Percentiles rank a stretch among this genome's conserved stretches.
Conservation (phyloP, 2,329 filamentous ascomycete species). For the Aspergillus candidus region DNA sequence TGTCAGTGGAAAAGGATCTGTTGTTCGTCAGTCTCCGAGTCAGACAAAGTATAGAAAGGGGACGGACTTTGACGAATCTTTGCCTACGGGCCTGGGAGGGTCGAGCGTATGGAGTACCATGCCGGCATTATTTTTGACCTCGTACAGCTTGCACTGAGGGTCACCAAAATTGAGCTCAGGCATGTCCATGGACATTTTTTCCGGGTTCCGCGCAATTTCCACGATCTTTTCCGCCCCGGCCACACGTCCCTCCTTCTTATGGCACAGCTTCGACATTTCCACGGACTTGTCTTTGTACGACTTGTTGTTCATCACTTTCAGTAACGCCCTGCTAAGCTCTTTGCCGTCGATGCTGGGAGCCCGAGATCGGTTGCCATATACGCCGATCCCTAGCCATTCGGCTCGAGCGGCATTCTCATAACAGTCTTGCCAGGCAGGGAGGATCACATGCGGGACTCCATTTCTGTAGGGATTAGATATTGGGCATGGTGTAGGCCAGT, state of each 20-base stretch:
- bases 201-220: slow-evolving; percentile 13
- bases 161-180: slow-evolving; percentile 11
- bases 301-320: slow-evolving; percentile 15
- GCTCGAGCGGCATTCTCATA: slow-evolving; percentile 40
- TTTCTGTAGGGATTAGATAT: slow-evolving; percentile 19
- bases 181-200: slow-evolving; percentile 13
- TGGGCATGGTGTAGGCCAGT: not conserved
- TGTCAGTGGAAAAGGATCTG: slow-evolving; percentile 8
- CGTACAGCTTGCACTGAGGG: slow-evolving; percentile 5
- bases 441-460: slow-evolving; percentile 40
- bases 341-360: slow-evolving; percentile 27
- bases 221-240: slow-evolving; percentile 17
- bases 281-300: slow-evolving; percentile 15
- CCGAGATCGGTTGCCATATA: slow-evolving; percentile 30
- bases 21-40: not conserved
- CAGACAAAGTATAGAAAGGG: not conserved
- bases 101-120: slow-evolving; percentile 6
- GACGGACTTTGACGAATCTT: slow-evolving; percentile 8
- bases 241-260: slow-evolving; percentile 16
- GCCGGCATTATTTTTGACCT: slow-evolving; percentile 11
- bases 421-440: slow-evolving; percentile 42
- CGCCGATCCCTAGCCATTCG: slow-evolving; percentile 39
- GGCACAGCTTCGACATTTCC: slow-evolving; percentile 13
- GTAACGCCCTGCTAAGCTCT: slow-evolving; percentile 24
- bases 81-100: slow-evolving; percentile 1